Evolutionary conservation across 805 yeast genomes (phyloP).

Genomic region (Yamadazyma sp.): DNA sequence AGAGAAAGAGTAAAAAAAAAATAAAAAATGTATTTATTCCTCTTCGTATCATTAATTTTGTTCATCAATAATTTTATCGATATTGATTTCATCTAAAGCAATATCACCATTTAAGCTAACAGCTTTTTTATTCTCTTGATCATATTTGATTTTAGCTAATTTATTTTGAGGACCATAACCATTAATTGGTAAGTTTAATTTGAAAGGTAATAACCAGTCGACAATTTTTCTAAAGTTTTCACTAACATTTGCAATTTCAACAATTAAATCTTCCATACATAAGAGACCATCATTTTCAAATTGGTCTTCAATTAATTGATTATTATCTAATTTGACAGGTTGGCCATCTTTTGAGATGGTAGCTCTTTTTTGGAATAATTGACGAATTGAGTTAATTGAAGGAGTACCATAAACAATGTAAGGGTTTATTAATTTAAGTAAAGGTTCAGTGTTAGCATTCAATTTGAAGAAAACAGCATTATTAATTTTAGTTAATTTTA

Average conservation of each 20-base stretch:
- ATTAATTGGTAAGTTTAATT: constrained; percentile 62
- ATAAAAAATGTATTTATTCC: not conserved
- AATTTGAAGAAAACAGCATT: constrained; percentile 71
- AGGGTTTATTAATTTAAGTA: constrained; percentile 67
- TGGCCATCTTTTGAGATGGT: constrained; percentile 43
- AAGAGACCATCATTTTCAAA: constrained; percentile 62
- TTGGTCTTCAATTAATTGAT: constrained; percentile 69
- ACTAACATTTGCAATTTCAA: constrained; percentile 63
- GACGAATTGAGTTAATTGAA: constrained; percentile 67
- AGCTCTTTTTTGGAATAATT: constrained; percentile 75
- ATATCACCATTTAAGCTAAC: constrained; percentile 62
- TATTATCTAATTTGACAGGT: constrained; percentile 61
- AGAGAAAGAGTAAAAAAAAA: not conserved
- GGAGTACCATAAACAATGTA: constrained; percentile 74
- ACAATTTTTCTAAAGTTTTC: constrained; percentile 60
- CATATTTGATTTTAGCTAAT: constrained; percentile 59
- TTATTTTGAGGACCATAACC: constrained; percentile 76
- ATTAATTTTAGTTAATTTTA: constrained; percentile 58
- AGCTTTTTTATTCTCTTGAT: constrained; percentile 47
- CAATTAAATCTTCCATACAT: constrained; percentile 78
- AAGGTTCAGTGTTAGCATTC: constrained; percentile 56
- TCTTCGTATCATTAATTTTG: constrained; percentile 45
- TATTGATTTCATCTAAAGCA: constrained; percentile 67
- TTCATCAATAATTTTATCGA: constrained; percentile 63
- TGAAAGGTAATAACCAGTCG: constrained; percentile 67